These are phyloP conservation scores for Rhododendron molle DNA, from an alignment of 148 eudicot species.

Conservation along the genomic window DNA sequence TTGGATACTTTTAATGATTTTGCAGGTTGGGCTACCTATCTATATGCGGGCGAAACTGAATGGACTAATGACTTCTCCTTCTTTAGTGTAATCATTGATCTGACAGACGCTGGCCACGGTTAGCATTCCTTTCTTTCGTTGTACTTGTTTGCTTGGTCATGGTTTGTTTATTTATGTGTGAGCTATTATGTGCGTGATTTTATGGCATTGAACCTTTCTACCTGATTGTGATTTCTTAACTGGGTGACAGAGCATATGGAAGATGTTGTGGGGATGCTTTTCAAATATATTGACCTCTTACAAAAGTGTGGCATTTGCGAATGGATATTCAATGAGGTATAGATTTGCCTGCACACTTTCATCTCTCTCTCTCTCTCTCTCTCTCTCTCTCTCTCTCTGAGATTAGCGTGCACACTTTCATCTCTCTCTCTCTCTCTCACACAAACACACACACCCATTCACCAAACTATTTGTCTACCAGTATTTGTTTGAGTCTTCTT, in stretches of 20 bases:
- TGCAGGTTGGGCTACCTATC: background rate
- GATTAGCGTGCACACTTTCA: background rate
- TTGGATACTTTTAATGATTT: background rate
- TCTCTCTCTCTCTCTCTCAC: background rate
- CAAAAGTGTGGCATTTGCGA: background rate
- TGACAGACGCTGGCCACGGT: background rate
- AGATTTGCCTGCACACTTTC: background rate
- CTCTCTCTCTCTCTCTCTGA: background rate
- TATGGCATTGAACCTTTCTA: background rate
- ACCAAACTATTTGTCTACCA: background rate
- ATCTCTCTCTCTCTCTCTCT: constrained; percentile 1
- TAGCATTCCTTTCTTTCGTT: background rate
- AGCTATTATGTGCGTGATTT: background rate
- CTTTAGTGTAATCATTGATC: background rate
- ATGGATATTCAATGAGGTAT: background rate
- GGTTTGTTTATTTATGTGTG: background rate
- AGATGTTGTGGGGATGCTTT: constrained; percentile 4
- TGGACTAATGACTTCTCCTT: background rate
- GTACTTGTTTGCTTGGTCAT: background rate
- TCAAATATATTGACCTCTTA: background rate
- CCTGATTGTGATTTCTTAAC: background rate
- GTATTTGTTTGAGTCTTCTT: background rate
- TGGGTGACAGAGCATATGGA: background rate
- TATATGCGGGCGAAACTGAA: background rate
- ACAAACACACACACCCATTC: background rate